Evolutionary conservation across 1,284 basidiomycete genomes (phyloP).

Genomic region (Puccinia novopanici): DNA sequence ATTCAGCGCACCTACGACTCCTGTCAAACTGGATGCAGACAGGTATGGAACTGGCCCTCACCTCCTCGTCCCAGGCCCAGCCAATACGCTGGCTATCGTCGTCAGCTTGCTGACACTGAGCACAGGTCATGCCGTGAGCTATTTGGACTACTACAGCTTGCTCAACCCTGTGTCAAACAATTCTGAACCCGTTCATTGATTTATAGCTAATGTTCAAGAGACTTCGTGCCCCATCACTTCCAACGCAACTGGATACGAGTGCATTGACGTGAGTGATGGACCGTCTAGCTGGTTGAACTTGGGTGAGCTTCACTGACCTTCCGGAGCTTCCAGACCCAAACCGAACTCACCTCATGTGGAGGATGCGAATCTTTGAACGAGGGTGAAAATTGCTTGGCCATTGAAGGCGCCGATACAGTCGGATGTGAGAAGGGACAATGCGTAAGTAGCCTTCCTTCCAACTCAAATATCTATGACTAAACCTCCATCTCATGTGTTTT

Average conservation of each 20-base stretch:
- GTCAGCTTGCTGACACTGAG: neutral
- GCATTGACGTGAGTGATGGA: conserved; percentile 19
- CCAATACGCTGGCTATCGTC: conserved; percentile 5
- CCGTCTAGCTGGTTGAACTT: neutral
- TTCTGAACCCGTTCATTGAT: no score
- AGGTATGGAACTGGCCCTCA: conserved; percentile 28
- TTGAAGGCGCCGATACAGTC: conserved; percentile 37
- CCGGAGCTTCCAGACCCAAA: neutral
- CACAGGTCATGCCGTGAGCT: conserved; percentile 4
- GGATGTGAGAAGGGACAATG: conserved; percentile 26
- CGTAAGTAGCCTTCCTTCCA: conserved; percentile 11
- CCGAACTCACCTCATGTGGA: conserved; percentile 37
- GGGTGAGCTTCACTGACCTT: neutral
- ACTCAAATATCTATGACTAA: neutral
- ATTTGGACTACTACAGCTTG: neutral
- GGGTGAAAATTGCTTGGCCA: conserved; percentile 35
- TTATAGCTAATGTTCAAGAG: conserved; percentile 10
- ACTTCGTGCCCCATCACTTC: conserved; percentile 20
- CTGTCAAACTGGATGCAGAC: neutral
- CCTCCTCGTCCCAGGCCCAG: conserved; percentile 6
- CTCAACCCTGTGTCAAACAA: no score
- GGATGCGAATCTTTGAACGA: conserved; percentile 29
- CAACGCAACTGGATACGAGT: conserved; percentile 15
- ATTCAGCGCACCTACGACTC: neutral
- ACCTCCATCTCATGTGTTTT: neutral